Evolutionary conservation across 345 rosid species (phyloP).

Genomic region (Firmiana major): DNA sequence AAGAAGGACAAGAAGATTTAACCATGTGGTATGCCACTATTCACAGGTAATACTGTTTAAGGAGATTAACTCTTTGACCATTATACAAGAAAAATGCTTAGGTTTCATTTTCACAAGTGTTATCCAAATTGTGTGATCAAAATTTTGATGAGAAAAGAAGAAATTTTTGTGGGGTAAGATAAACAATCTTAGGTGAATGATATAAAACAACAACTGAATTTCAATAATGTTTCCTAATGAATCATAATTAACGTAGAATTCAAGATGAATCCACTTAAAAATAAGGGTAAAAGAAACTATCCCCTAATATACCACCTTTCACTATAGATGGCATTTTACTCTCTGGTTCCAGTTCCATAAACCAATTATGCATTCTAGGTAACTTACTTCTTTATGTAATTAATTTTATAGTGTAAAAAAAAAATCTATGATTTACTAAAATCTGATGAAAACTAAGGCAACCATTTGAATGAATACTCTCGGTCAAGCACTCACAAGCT

Average conservation of each 20-base stretch:
- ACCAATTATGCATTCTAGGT: not conserved
- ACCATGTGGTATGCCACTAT: not conserved
- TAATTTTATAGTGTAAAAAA: not conserved
- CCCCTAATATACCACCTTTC: not conserved
- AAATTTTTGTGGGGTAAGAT: not conserved
- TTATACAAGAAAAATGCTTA: not conserved
- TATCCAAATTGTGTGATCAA: not conserved
- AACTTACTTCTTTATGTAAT: not conserved
- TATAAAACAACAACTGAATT: not conserved
- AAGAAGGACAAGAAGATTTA: not conserved
- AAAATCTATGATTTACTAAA: not conserved
- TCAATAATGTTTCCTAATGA: not conserved
- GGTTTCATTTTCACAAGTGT: not conserved
- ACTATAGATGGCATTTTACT: not conserved
- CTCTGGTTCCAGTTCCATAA: not conserved
- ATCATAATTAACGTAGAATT: not conserved
- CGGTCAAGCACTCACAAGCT: not conserved
- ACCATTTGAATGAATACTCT: not conserved
- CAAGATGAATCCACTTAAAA: too few species aligned
- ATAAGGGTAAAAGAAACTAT: not conserved
- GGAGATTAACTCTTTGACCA: not conserved
- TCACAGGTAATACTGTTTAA: not conserved
- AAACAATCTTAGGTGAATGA: not conserved
- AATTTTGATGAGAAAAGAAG: not conserved
- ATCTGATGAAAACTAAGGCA: not conserved